These are phyloP conservation scores for Russula olivacea DNA, from an alignment of 768 basidiomycete species.

Conservation along the genomic window DNA sequence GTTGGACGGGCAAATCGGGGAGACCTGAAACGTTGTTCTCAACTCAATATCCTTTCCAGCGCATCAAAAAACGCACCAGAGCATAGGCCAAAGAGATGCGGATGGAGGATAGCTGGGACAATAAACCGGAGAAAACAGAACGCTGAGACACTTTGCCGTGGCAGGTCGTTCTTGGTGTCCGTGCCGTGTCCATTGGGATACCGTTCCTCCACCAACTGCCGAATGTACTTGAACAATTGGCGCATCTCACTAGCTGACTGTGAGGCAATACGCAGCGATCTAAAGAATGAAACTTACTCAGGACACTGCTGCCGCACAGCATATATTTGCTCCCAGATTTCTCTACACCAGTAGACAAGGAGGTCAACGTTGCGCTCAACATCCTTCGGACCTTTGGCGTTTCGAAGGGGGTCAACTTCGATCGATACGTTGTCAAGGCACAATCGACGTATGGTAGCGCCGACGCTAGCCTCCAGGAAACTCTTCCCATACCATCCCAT, in stretches of 20 bases:
- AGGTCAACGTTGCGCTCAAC: constrained; percentile 61
- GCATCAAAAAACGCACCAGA: constrained; percentile 44
- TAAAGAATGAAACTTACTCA: constrained; percentile 42
- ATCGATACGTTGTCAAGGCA: constrained; percentile 69
- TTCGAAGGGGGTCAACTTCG: constrained; percentile 75
- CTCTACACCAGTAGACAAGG: constrained; percentile 71
- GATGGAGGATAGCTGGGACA: constrained; percentile 84
- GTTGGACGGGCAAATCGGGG: constrained; percentile 59
- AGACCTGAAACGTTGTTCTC: constrained; percentile 44
- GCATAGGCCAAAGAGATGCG: constrained; percentile 74
- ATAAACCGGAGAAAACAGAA: constrained; percentile 89
- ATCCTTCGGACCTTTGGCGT: constrained; percentile 53
- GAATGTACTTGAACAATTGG: constrained; percentile 59
- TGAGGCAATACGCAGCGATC: constrained; percentile 4
- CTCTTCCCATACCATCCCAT: constrained; percentile 78
- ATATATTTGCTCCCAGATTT: constrained; percentile 80
- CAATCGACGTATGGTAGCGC: constrained; percentile 59
- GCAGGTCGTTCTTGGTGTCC: constrained; percentile 49
- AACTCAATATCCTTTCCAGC: background rate
- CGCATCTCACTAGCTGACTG: constrained; percentile 58
- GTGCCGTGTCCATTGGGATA: constrained; percentile 41
- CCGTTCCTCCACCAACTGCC: constrained; percentile 64
- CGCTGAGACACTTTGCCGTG: constrained; percentile 80
- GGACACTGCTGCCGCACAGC: constrained; percentile 68
- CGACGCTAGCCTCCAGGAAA: constrained; percentile 78